A percentile compares a stretch with the other conserved stretches of the same genome.
Evolutionary conservation across 1,284 basidiomycete species (phyloP).

Genomic region (Schizophyllum commune): DNA sequence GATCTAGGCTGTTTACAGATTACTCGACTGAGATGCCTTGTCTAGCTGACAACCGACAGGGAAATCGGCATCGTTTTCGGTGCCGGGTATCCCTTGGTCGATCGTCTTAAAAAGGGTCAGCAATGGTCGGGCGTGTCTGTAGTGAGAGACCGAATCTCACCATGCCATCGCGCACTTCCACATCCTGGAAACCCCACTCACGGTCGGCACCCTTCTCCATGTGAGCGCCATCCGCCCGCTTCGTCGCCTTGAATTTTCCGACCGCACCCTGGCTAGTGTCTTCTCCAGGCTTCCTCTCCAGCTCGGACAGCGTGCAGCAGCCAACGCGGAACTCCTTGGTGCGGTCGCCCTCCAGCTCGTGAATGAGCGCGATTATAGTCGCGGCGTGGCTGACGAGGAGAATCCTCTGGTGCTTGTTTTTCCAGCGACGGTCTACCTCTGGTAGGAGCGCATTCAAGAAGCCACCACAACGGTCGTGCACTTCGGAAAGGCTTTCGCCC

Average conservation of each 20-base stretch:
- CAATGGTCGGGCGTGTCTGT: neutral
- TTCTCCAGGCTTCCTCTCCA: slow-evolving; percentile 26
- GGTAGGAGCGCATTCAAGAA: slow-evolving; percentile 48
- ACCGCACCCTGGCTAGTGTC: slow-evolving; percentile 23
- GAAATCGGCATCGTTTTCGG: slow-evolving; percentile 48
- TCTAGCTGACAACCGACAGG: slow-evolving; percentile 46
- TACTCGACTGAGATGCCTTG: slow-evolving; percentile 20
- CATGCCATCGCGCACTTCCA: slow-evolving; percentile 21
- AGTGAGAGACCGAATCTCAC: slow-evolving; percentile 17
- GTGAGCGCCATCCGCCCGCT: slow-evolving; percentile 34
- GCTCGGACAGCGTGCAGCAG: slow-evolving; percentile 60
- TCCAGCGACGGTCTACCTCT: slow-evolving; percentile 37
- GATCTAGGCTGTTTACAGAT: slow-evolving; percentile 28
- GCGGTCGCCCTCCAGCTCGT: slow-evolving; percentile 49
- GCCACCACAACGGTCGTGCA: slow-evolving; percentile 54
- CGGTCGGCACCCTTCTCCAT: slow-evolving; percentile 47
- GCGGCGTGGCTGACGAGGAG: slow-evolving; percentile 78
- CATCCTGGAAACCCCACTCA: slow-evolving; percentile 62
- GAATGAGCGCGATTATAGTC: slow-evolving; percentile 63
- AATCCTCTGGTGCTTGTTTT: slow-evolving; percentile 37
- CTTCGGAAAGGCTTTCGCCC: slow-evolving; percentile 59
- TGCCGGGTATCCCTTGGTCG: slow-evolving; percentile 54
- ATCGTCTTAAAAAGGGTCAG: slow-evolving; percentile 25
- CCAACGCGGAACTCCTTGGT: slow-evolving; percentile 50
- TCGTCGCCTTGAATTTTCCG: slow-evolving; percentile 35